Percentiles rank a stretch among this genome's conserved stretches.
These are phyloP conservation scores for Yamadazyma dendronema DNA, from an alignment of 1,139 yeast genomes.

Conservation along the genomic window DNA sequence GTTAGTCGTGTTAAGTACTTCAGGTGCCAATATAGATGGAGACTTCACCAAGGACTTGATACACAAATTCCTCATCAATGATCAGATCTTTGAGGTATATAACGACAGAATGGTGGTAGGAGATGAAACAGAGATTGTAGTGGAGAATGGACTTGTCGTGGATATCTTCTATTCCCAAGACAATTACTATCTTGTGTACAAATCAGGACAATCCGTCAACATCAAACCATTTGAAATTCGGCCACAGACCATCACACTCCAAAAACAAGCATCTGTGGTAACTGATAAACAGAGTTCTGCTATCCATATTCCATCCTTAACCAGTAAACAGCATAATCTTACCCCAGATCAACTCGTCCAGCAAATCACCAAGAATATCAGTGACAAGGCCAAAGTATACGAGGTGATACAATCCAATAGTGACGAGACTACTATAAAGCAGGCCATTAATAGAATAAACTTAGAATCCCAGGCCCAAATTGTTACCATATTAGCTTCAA, in stretches of 20 bases:
- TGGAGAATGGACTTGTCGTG: slow-evolving; percentile 4
- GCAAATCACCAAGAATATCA: slow-evolving; percentile 3
- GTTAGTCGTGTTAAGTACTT: slow-evolving; percentile 7
- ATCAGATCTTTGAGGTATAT: slow-evolving; percentile 3
- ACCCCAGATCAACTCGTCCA: slow-evolving; percentile 6
- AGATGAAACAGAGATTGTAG: slow-evolving; percentile 1
- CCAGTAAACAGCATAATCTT: slow-evolving; percentile 5
- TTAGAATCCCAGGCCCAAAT: slow-evolving; percentile 22
- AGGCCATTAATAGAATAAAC: slow-evolving; percentile 26
- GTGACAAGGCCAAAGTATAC: slow-evolving; percentile 9
- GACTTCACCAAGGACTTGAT: background rate
- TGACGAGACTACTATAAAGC: slow-evolving; percentile 33
- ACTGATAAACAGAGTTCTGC: background rate
- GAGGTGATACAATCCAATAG: slow-evolving; percentile 27
- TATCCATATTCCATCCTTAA: slow-evolving; percentile 5
- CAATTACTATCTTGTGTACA: slow-evolving; percentile 8
- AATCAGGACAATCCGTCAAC: slow-evolving; percentile 9
- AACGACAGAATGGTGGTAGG: slow-evolving; percentile 3
- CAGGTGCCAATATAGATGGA: slow-evolving; percentile 9
- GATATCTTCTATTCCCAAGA: slow-evolving; percentile 6
- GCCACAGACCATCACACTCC: slow-evolving; percentile 5
- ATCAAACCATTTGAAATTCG: slow-evolving; percentile 3
- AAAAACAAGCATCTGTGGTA: background rate
- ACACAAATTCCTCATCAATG: slow-evolving; percentile 2
- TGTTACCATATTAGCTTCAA: slow-evolving; percentile 32